Evolutionary conservation across 2,329 filamentous ascomycete species (phyloP).

Genomic region (Lachnellula arida): DNA sequence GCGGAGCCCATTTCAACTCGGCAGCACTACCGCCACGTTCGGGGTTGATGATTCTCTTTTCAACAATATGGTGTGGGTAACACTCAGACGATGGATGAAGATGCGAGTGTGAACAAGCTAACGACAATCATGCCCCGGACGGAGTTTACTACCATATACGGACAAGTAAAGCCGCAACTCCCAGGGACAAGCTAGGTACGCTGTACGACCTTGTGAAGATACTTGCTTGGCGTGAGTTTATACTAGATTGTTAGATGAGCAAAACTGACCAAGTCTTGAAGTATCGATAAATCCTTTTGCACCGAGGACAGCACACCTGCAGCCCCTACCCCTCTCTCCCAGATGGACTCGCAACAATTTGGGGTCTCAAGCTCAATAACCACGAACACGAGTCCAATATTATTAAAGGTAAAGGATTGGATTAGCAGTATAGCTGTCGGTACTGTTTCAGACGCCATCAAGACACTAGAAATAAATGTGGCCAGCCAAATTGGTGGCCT

Average conservation of each 20-base stretch:
- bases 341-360: too few species aligned
- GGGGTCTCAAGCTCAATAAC: not conserved
- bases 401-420: not conserved
- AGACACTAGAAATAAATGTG: not conserved
- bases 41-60: too few species aligned
- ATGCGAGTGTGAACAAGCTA: too few species aligned
- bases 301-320: not conserved
- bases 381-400: not conserved
- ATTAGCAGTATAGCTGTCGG: not conserved
- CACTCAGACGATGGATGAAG: too few species aligned
- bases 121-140: conserved; percentile 9
- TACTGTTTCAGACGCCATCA: not conserved
- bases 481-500: conserved; percentile 3
- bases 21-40: not conserved
- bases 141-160: conserved; percentile 9
- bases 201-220: conserved; percentile 7
- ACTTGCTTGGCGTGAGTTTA: conserved; percentile 8
- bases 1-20: conserved; percentile 2
- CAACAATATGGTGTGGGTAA: too few species aligned
- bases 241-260: conserved; percentile 2
- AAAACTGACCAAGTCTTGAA: not conserved
- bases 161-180: conserved; percentile 8
- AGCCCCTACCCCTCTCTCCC: too few species aligned
- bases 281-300: conserved; percentile 1
- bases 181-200: not conserved